Conservation (phyloP, 306 rosid genomes). For the Crataegus laevigata region DNA sequence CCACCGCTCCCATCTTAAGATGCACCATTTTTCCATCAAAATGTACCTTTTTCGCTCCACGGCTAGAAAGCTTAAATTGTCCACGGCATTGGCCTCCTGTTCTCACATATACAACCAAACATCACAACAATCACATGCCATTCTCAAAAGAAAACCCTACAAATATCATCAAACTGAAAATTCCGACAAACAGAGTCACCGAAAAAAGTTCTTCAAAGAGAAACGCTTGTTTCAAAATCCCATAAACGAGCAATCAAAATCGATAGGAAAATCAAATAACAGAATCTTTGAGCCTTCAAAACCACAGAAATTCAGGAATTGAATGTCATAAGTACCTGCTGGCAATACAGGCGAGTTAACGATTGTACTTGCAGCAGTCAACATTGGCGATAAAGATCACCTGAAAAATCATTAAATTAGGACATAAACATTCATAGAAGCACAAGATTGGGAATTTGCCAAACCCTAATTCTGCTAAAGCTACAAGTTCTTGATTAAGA, state of each 20-base stretch:
- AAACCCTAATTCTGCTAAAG: not conserved
- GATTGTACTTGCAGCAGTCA: constrained; percentile 32
- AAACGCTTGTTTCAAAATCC: not conserved
- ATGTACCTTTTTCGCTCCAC: constrained; percentile 22
- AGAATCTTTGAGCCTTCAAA: not conserved
- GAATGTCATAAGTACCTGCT: constrained; percentile 35
- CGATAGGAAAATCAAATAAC: not conserved
- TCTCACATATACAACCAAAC: not conserved
- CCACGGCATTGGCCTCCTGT: constrained; percentile 9
- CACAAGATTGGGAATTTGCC: not conserved
- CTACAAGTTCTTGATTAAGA: not conserved
- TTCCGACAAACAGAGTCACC: not conserved
- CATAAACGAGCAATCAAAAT: not conserved
- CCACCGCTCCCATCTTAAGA: constrained; percentile 10
- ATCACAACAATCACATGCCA: not conserved
- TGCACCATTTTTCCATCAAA: constrained; percentile 20
- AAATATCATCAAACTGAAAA: not conserved
- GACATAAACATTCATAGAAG: not conserved
- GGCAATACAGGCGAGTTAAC: constrained; percentile 24
- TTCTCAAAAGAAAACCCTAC: not conserved
- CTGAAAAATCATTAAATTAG: not conserved
- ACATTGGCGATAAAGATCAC: constrained; percentile 12
- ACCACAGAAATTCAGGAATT: not conserved
- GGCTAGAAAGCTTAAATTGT: not conserved
- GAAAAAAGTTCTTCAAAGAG: not conserved